Percentiles rank a stretch among this genome's conserved stretches.
These are phyloP conservation scores for Russula virescens DNA, from an alignment of 768 basidiomycete species.

Conservation along the genomic window DNA sequence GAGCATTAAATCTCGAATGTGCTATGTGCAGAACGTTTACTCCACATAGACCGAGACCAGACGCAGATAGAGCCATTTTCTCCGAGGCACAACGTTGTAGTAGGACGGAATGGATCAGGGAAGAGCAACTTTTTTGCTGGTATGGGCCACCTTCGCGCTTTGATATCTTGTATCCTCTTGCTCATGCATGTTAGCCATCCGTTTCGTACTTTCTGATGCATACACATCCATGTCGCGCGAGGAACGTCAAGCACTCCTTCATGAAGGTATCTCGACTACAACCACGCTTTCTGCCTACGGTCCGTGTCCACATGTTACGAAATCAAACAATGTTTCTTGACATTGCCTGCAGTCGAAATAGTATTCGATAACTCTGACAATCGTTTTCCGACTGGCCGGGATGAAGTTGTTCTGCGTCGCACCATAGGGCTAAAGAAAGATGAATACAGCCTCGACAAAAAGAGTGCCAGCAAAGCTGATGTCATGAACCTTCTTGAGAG, in stretches of 20 bases:
- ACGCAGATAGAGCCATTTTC: constrained; percentile 94
- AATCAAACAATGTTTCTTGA: not conserved
- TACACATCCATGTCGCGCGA: constrained; percentile 94
- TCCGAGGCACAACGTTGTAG: constrained; percentile 91
- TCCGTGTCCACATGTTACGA: constrained; percentile 29
- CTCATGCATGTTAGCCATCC: constrained; percentile 57
- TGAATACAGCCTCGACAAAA: constrained; percentile 95
- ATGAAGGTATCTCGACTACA: constrained; percentile 85
- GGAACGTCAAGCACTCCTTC: constrained; percentile 87
- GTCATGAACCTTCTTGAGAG: constrained; percentile 96
- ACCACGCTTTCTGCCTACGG: constrained; percentile 92
- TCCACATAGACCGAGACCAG: constrained; percentile 68
- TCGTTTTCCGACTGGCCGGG: constrained; percentile 87
- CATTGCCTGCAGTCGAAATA: constrained; percentile 62
- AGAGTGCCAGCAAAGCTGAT: constrained; percentile 92
- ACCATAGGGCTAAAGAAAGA: constrained; percentile 99
- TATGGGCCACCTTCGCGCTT: constrained; percentile 32
- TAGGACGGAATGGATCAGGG: constrained; percentile 94
- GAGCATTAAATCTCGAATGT: constrained; percentile 28
- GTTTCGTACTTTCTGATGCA: constrained; percentile 95
- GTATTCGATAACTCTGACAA: constrained; percentile 94
- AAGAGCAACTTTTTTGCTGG: constrained; percentile 99
- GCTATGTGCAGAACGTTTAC: not conserved
- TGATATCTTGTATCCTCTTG: not conserved
- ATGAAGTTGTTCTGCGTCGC: constrained; percentile 81